phyloP scores from a whole-genome alignment of 805 yeast species.

The Geotrichum ghanense region DNA sequence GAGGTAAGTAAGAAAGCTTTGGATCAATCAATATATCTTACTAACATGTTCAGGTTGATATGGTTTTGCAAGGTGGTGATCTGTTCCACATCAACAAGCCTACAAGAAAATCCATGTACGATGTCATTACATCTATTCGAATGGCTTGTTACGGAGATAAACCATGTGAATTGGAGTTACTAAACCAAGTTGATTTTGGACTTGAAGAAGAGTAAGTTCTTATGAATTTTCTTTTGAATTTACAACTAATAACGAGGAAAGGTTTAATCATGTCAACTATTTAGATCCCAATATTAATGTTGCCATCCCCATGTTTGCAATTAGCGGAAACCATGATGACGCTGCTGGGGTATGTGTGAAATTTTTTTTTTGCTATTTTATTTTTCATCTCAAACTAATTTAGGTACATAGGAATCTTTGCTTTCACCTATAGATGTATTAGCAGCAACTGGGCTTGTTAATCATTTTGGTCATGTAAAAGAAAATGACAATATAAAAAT shows the following conservation, averaged over 20 bases:
- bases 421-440: slow-evolving; percentile 80
- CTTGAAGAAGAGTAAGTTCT: slow-evolving; percentile 35
- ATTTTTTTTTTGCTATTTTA: not conserved
- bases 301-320: slow-evolving; percentile 82
- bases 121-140: slow-evolving; percentile 64
- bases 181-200: slow-evolving; percentile 64
- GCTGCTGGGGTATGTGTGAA: slow-evolving; percentile 68
- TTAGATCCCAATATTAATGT: slow-evolving; percentile 87
- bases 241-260: slow-evolving; percentile 27
- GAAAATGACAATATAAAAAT: slow-evolving; percentile 67
- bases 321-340: slow-evolving; percentile 95
- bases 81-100: slow-evolving; percentile 87
- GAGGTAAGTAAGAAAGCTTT: slow-evolving; percentile 34
- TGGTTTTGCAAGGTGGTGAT: slow-evolving; percentile 89
- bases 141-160: slow-evolving; percentile 69
- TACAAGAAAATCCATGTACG: slow-evolving; percentile 71
- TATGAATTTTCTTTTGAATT: not conserved
- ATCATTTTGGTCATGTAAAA: slow-evolving; percentile 77
- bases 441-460: slow-evolving; percentile 69
- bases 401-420: slow-evolving; percentile 27
- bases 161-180: slow-evolving; percentile 73
- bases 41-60: slow-evolving; percentile 39
- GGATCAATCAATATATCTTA: not conserved
- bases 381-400: not conserved
- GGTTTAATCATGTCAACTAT: slow-evolving; percentile 59